phyloP scores from a whole-genome alignment of 495 filamentous ascomycete species.

The Aspergillus kassunensis region DNA sequence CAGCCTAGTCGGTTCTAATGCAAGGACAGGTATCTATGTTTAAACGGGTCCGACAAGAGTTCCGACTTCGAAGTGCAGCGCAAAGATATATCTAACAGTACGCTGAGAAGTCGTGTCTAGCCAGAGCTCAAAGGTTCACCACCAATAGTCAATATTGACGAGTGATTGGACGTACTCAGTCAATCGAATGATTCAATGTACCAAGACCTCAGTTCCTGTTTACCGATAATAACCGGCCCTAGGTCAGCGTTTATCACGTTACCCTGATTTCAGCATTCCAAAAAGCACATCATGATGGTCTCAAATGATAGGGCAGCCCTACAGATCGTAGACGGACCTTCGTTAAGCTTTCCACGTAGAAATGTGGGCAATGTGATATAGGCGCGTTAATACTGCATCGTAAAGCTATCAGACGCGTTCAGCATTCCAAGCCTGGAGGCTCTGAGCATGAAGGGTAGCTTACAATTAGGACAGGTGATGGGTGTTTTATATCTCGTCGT shows the following conservation, averaged over 20 bases:
- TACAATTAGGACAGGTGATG: slow-evolving; percentile 28
- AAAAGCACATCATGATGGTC: background rate
- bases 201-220: background rate
- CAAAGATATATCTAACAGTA: background rate
- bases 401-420: slow-evolving; percentile 3
- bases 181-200: background rate
- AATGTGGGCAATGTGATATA: slow-evolving; percentile 11
- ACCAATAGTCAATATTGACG: background rate
- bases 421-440: slow-evolving; percentile 7
- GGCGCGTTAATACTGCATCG: background rate
- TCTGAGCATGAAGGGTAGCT: slow-evolving; percentile 18
- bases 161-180: background rate
- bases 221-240: background rate
- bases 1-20: background rate
- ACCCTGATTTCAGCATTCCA: slow-evolving; percentile 9
- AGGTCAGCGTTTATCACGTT: background rate
- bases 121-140: background rate
- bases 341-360: background rate
- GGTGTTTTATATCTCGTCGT: slow-evolving; percentile 30
- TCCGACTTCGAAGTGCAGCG: background rate
- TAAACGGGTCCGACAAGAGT: background rate
- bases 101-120: background rate
- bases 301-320: background rate
- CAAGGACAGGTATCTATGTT: background rate
- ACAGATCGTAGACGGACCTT: background rate